A percentile compares a stretch with the other conserved stretches of the same genome.
These are phyloP conservation scores for Pseudonitzschia delicatissima DNA, from an alignment of 108 stramenopile genomes.

Conservation along the genomic window DNA sequence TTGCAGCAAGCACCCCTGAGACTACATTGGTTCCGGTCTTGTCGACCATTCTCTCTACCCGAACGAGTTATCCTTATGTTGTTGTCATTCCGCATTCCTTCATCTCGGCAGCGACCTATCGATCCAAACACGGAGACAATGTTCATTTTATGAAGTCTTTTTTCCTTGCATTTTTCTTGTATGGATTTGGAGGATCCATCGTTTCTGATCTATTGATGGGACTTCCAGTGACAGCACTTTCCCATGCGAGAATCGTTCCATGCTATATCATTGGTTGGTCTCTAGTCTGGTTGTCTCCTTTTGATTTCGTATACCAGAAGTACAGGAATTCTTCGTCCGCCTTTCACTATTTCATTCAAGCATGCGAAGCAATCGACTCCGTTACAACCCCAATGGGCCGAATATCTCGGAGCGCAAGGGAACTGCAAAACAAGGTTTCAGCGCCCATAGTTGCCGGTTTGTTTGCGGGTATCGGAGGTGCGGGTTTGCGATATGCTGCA, in stretches of 20 bases:
- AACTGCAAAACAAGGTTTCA: constrained; percentile 28
- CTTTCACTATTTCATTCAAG: constrained; percentile 23
- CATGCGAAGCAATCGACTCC: constrained; percentile 25
- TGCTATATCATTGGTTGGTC: constrained; percentile 26
- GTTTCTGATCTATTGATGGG: constrained; percentile 39
- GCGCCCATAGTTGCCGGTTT: constrained; percentile 34
- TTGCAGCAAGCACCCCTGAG: constrained; percentile 11
- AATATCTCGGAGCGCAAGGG: constrained; percentile 24
- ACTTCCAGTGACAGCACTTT: constrained; percentile 29
- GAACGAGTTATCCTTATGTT: constrained; percentile 27
- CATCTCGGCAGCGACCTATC: constrained; percentile 24
- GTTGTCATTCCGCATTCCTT: constrained; percentile 34
- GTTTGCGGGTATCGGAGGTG: constrained; percentile 34
- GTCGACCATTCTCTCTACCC: constrained; percentile 27
- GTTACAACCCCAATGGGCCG: constrained; percentile 37
- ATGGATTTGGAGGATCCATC: constrained; percentile 38
- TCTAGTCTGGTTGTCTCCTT: constrained; percentile 32
- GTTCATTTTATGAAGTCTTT: constrained; percentile 16
- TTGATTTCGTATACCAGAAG: constrained; percentile 18
- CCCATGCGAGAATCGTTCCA: constrained; percentile 31
- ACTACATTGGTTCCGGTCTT: constrained; percentile 22
- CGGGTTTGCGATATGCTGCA: constrained; percentile 16
- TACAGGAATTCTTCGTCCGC: constrained; percentile 16
- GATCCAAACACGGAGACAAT: constrained; percentile 19
- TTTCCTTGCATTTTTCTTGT: constrained; percentile 22